Conservation (phyloP, 495 filamentous ascomycete genomes). For the Podospora pseudocomata region DNA sequence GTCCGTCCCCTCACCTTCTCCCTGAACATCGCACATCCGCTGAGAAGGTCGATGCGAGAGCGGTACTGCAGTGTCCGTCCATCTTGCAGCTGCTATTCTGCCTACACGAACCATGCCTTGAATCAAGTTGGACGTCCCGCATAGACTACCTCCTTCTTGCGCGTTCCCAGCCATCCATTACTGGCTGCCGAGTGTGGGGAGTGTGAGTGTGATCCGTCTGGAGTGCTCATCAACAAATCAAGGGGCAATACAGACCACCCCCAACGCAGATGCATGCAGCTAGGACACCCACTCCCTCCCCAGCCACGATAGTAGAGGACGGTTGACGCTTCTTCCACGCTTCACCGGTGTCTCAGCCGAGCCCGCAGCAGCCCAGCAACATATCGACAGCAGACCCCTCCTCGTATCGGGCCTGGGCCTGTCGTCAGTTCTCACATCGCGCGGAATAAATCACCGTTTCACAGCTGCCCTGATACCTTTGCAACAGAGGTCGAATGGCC, state of each 20-base stretch:
- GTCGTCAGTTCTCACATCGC: not conserved
- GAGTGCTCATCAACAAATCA: not conserved
- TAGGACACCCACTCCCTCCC: not conserved
- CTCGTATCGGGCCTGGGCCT: not conserved
- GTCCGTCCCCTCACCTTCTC: not conserved
- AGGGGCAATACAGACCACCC: not conserved
- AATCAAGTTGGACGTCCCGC: not conserved
- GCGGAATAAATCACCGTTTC: not conserved
- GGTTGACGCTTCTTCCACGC: not conserved
- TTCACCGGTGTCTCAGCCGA: not conserved
- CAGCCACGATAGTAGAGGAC: not conserved
- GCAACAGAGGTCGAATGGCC: no score
- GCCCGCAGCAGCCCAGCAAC: no score
- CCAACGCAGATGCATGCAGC: not conserved
- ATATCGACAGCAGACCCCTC: not conserved
- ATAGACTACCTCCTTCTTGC: not conserved
- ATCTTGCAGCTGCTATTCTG: not conserved
- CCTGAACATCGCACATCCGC: not conserved
- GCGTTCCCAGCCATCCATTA: not conserved
- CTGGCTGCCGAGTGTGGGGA: not conserved
- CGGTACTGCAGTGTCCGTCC: not conserved
- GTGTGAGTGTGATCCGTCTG: conserved; percentile 1
- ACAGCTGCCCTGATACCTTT: not conserved
- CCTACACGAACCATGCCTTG: not conserved
- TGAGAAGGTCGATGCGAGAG: not conserved